Conservation (phyloP, 495 filamentous ascomycete species). For the Lentithecium fluviatile region DNA sequence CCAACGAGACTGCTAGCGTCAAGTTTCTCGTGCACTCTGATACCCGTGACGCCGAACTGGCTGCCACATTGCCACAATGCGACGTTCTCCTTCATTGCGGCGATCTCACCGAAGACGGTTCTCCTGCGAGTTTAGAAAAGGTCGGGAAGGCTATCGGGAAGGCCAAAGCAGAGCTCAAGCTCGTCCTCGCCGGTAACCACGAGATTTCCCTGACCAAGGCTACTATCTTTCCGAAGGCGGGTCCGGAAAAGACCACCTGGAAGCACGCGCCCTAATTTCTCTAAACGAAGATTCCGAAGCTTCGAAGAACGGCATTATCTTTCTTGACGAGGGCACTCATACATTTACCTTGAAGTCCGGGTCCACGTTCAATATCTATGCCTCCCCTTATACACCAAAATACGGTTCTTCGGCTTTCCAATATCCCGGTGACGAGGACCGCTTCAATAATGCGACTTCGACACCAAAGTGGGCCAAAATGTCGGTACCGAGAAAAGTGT, state of each 20-base stretch:
- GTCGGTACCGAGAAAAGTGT: constrained; percentile 19
- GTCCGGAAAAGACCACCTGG: not conserved
- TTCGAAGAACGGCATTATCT: constrained; percentile 9
- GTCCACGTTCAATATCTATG: constrained; percentile 24
- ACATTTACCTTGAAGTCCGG: constrained; percentile 25
- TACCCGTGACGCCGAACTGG: constrained; percentile 19
- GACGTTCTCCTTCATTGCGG: constrained; percentile 33
- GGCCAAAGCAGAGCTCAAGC: constrained; percentile 21
- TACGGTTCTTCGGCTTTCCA: constrained; percentile 25
- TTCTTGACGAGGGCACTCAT: constrained; percentile 30
- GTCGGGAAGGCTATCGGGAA: constrained; percentile 9
- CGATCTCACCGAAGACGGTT: constrained; percentile 31
- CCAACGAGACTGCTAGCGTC: not conserved
- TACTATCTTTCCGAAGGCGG: constrained; percentile 25
- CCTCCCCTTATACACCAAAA: constrained; percentile 24
- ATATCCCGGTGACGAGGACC: constrained; percentile 17
- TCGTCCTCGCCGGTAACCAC: constrained; percentile 33
- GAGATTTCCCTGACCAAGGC: constrained; percentile 28
- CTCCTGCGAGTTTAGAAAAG: not conserved
- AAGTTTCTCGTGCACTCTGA: constrained; percentile 30
- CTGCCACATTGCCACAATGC: constrained; percentile 1
- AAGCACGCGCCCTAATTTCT: constrained; percentile 11
- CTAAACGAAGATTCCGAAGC: constrained; percentile 3
- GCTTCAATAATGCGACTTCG: constrained; percentile 14
- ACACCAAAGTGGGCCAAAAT: constrained; percentile 29